Conservation (phyloP, 768 basidiomycete genomes). For the Tylopilus felleus region DNA sequence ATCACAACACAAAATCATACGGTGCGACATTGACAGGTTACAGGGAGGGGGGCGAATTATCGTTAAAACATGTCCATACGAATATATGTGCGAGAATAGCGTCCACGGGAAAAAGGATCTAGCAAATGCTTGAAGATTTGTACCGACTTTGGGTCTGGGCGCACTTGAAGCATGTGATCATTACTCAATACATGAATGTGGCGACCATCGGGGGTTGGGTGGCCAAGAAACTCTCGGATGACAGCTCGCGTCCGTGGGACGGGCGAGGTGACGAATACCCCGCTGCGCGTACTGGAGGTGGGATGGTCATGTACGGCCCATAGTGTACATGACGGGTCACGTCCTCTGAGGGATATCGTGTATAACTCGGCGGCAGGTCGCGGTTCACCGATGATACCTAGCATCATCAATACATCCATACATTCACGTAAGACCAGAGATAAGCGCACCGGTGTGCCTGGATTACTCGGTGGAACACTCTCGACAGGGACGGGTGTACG, state of each 20-base stretch:
- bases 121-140: neutral
- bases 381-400: constrained; percentile 8
- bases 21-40: neutral
- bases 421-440: neutral
- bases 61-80: constrained; percentile 7
- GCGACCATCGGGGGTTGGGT: constrained; percentile 26
- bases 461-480: neutral
- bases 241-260: constrained; percentile 24
- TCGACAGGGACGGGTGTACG: neutral
- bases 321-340: constrained; percentile 13
- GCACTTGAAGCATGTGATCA: constrained; percentile 6
- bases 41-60: neutral
- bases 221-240: constrained; percentile 25
- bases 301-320: constrained; percentile 35
- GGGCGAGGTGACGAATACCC: constrained; percentile 25
- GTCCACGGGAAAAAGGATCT: constrained; percentile 9
- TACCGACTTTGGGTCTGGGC: neutral
- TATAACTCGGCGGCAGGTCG: constrained; percentile 16
- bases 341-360: constrained; percentile 20
- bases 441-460: constrained; percentile 16
- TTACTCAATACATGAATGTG: constrained; percentile 17
- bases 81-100: constrained; percentile 3
- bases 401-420: neutral
- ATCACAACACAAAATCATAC: neutral
- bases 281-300: constrained; percentile 35